These are phyloP conservation scores for Achaetomium macrosporum DNA, from an alignment of 2,329 filamentous ascomycete species.

Conservation along the genomic window DNA sequence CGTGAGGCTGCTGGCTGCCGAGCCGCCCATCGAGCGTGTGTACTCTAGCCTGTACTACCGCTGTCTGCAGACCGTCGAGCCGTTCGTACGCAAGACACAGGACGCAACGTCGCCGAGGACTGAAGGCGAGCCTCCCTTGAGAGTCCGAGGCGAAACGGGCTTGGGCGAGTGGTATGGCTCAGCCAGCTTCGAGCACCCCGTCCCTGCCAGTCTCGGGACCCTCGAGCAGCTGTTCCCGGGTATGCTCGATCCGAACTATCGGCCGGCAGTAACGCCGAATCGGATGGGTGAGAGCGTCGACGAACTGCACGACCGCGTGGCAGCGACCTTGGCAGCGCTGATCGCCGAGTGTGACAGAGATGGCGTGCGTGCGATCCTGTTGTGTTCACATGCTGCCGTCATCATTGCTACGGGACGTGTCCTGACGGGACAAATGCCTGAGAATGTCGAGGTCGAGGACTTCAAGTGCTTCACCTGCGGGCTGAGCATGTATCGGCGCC, in stretches of 20 bases:
- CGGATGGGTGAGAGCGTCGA: conserved; percentile 71
- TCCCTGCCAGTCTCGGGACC: conserved; percentile 58
- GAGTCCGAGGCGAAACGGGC: conserved; percentile 51
- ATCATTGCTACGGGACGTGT: conserved; percentile 81
- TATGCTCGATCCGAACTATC: conserved; percentile 50
- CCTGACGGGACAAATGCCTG: conserved; percentile 72
- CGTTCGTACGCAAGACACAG: conserved; percentile 44
- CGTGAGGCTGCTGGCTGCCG: conserved; percentile 52
- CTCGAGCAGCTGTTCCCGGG: conserved; percentile 65
- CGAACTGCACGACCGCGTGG: conserved; percentile 74
- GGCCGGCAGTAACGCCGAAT: conserved; percentile 60
- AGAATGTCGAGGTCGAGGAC: conserved; percentile 66
- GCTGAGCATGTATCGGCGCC: conserved; percentile 57
- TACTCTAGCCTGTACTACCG: conserved; percentile 86
- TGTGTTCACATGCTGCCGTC: conserved; percentile 86
- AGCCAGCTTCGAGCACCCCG: conserved; percentile 79
- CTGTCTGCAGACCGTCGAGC: conserved; percentile 76
- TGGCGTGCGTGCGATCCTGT: conserved; percentile 62
- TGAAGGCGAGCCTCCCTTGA: conserved; percentile 19
- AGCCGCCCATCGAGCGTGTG: conserved; percentile 65
- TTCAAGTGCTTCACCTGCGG: conserved; percentile 82
- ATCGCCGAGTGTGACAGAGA: conserved; percentile 68
- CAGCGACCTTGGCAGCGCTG: conserved; percentile 62
- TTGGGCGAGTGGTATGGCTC: conserved; percentile 86
- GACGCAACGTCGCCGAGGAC: background rate